These are phyloP conservation scores for Neodidymelliopsis sp. DNA, from an alignment of 2,329 filamentous ascomycete genomes.

Conservation along the genomic window DNA sequence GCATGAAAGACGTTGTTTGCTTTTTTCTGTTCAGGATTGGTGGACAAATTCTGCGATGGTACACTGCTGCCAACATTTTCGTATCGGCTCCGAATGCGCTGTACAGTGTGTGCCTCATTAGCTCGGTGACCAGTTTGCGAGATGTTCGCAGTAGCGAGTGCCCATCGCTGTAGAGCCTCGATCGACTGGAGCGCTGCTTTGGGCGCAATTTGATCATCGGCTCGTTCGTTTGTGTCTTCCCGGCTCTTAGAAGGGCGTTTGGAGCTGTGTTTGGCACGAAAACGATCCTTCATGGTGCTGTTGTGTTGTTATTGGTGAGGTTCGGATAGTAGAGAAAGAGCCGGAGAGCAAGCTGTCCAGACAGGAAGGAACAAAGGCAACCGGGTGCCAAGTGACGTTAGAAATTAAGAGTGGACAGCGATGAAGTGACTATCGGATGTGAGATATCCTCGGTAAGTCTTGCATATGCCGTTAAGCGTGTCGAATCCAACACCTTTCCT, in stretches of 20 bases:
- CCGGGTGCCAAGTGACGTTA: no score
- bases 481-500: no score
- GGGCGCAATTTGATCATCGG: conserved; percentile 21
- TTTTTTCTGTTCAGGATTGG: not conserved
- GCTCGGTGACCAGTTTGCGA: conserved; percentile 5
- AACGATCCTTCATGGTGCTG: conserved; percentile 1
- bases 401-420: no score
- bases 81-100: conserved; percentile 17
- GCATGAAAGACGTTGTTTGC: no score
- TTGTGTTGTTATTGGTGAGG: not conserved
- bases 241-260: not conserved
- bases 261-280: not conserved
- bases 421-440: no score
- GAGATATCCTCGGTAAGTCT: no score
- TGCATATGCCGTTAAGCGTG: no score
- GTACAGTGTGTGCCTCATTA: conserved; percentile 7
- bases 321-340: not conserved
- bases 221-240: conserved; percentile 8
- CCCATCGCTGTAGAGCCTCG: conserved; percentile 19
- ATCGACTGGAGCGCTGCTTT: conserved; percentile 7
- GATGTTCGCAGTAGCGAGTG: conserved; percentile 15
- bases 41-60: not conserved
- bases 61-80: not conserved
- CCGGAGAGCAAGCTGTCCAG: not conserved
- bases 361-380: not conserved